Base-by-base conservation (phyloP, 192 early-diverging fungal genomes). In the Umbelopsis sp. region DNA sequence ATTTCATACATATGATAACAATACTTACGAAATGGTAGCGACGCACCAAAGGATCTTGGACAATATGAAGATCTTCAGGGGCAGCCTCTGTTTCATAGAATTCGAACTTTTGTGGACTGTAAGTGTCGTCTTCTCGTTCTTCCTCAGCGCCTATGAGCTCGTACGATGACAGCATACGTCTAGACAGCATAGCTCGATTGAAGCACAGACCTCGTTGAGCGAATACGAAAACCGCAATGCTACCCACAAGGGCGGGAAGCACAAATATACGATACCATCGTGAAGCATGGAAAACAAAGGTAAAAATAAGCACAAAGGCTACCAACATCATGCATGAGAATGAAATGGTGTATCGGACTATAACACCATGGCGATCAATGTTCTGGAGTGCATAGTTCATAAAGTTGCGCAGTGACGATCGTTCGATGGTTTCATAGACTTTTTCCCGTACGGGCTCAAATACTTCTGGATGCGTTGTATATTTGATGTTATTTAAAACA, bases 221-320 rank as follows among this genome's bases (percentile, higher is more conserved):
- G 12, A 37, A 71, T 18, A 71, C 25, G 7, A 30, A 3, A 51
- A 22, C 12, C 20, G 58, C 16, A 20, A 71, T 23, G 20, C 41
- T 4, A 13, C 22, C 30, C 3, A 53, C 22, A 27, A 27, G 0
- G 3, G 44, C 16, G 33, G 69, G 69, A 21, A 71, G 9, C 12
- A 46, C 44, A n/a, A 58, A 10, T 46, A 71, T 35, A 35, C 69
- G 49, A 12, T 35, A 71, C 69, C 69, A 71, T 4, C 69, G 69
- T n/a, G 69, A 18, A 33, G 35, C 30, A 41, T 71, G 51, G 18
- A 71, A 20, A 22, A 71, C 69, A 44, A 71, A 33, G 50, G 20
- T 51, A 18, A 71, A n/a, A 35, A 71, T 27, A 0, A 70, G 51
- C 48, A 52, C 21, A 1, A 50, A 4, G 11, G 49, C 37, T 15